phyloP scores from a whole-genome alignment of 441 rosid species.

The Croton laevigatus region DNA sequence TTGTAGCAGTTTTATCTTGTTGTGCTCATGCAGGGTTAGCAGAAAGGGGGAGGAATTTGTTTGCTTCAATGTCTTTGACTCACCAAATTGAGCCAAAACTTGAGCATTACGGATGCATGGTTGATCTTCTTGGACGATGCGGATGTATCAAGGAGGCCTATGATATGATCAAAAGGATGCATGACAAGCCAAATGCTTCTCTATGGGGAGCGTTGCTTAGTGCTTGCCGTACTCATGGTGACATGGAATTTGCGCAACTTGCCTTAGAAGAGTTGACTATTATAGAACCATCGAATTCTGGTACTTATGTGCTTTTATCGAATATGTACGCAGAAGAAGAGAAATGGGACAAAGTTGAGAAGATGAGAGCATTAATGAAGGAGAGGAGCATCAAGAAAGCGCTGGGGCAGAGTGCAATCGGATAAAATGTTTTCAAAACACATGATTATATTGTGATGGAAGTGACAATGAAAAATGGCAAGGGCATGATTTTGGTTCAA shows the following conservation, averaged over 20 bases:
- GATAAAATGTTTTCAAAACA: background rate
- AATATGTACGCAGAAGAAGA: slow-evolving; percentile 69
- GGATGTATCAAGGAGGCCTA: slow-evolving; percentile 63
- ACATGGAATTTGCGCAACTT: slow-evolving; percentile 54
- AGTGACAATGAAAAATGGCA: too few species aligned
- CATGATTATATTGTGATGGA: too few species aligned
- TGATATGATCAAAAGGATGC: slow-evolving; percentile 58
- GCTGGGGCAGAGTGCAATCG: slow-evolving; percentile 45
- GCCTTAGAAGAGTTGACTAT: slow-evolving; percentile 57
- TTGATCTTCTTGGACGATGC: slow-evolving; percentile 67
- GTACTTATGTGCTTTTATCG: slow-evolving; percentile 70
- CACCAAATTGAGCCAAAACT: slow-evolving; percentile 51
- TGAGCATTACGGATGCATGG: slow-evolving; percentile 83
- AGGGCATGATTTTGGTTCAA: too few species aligned
- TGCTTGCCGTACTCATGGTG: slow-evolving; percentile 67
- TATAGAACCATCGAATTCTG: slow-evolving; percentile 73
- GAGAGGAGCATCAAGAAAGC: slow-evolving; percentile 45
- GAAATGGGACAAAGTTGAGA: slow-evolving; percentile 72
- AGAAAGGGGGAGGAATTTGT: slow-evolving; percentile 41
- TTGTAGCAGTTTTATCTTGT: slow-evolving; percentile 60
- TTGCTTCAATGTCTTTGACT: slow-evolving; percentile 44
- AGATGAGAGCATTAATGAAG: slow-evolving; percentile 55
- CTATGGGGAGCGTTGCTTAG: slow-evolving; percentile 80
- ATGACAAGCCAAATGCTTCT: slow-evolving; percentile 47
- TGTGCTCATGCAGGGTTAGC: slow-evolving; percentile 67